Conservation (phyloP, 345 rosid genomes). For the Eucalyptus fibrosa region DNA sequence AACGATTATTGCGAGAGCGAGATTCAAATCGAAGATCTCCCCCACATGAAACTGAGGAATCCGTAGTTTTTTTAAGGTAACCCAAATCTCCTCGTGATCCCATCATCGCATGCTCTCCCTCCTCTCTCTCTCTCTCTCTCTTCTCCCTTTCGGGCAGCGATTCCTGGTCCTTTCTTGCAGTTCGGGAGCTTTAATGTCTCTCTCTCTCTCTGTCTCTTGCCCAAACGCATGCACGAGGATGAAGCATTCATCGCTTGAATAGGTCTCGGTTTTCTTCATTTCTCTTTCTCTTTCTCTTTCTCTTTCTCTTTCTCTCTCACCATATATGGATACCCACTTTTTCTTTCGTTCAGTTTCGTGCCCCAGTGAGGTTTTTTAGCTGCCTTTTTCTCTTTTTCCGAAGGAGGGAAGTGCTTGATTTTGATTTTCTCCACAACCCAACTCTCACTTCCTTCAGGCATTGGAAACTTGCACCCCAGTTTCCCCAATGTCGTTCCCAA, state of each 20-base stretch:
- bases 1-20: background rate
- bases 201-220: background rate
- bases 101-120: background rate
- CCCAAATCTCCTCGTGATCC: background rate
- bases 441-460: background rate
- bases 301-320: background rate
- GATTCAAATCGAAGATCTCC: background rate
- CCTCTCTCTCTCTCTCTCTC: background rate
- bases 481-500: background rate
- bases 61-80: background rate
- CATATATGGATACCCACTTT: background rate
- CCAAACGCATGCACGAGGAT: background rate
- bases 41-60: background rate
- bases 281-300: background rate
- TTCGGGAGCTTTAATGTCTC: background rate
- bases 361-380: background rate
- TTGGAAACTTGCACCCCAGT: background rate
- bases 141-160: background rate
- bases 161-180: background rate
- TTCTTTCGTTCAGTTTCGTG: slow-evolving; percentile 16
- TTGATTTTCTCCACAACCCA: background rate
- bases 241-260: background rate
- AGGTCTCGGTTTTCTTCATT: background rate
- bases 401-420: background rate
- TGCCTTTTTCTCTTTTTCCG: background rate